Evolutionary conservation across 371 early-diverging fungal genomes (phyloP), one percentile per base, ranked within the genome.

Genomic region (Lichtheimia ramosa): DNA sequence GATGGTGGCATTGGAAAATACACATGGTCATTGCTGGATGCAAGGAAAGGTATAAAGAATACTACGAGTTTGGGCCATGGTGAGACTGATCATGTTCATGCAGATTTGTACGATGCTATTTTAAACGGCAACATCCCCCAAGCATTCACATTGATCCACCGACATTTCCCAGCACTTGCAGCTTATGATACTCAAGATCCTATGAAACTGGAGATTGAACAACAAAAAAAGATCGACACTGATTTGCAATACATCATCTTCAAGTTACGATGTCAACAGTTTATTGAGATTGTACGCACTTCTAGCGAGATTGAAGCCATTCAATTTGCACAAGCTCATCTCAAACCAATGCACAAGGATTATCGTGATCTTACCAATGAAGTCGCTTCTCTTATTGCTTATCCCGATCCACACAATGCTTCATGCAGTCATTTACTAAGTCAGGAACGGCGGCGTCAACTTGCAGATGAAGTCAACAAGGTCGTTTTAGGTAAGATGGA

Each of bases 321-420:
- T 46, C 59, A 53, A 5, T 70, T 61, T 23, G 66, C 68, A 66
- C 83, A 56, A 62, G 62, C 51, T n/a, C 62, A 77, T 49, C 58
- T 77, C 13, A 61, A 61, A 59, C 59, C 69, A 7, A 54, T 58
- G n/a, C 58, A 65, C 20, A 60, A 52, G 25, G 28, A 48, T 16
- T 51, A 54, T 12, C 74, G 57, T 27, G 71, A 71, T n/a, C 50
- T 63, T 24, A 62, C 65, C 5, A 64, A 64, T 18, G 70, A 77
- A 52, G 77, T 77, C 2, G 64, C 77, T 4, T 63, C 71, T 7
- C 41, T 77, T 5, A 77, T 77, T 39, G 77, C 77, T 21, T 77
- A 77, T 62, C 51, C 58, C 7, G 64, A 73, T 55, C 77, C 77
- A n/a, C 50, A 62, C 18, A 57, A 71, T 43, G 73, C 77, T 3